These are phyloP conservation scores for Starmera quercuum DNA, from an alignment of 805 yeast genomes.

Conservation along the genomic window DNA sequence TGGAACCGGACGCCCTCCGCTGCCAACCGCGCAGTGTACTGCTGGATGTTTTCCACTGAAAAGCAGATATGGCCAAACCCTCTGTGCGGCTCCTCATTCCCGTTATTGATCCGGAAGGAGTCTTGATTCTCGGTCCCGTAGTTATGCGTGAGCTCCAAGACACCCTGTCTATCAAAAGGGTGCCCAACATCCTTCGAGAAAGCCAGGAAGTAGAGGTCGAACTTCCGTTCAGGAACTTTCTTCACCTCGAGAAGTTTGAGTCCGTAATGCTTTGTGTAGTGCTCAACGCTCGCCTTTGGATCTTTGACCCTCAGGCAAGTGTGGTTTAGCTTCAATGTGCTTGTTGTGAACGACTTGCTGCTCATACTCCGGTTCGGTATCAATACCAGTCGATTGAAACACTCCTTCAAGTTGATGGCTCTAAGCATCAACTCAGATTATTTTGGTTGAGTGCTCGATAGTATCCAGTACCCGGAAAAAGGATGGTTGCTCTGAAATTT, in stretches of 20 bases:
- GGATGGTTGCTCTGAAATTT: no score
- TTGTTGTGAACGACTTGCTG: slow-evolving; percentile 2
- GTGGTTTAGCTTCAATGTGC: slow-evolving; percentile 42
- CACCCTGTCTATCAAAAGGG: slow-evolving; percentile 39
- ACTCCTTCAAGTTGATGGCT: no score
- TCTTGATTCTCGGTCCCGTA: slow-evolving; percentile 62
- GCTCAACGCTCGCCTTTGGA: slow-evolving; percentile 63
- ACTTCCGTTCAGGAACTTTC: slow-evolving; percentile 47
- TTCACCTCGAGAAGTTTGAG: slow-evolving; percentile 50
- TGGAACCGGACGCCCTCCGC: slow-evolving; percentile 63
- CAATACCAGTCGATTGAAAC: no score
- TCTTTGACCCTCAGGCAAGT: slow-evolving; percentile 79
- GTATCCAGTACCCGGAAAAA: no score
- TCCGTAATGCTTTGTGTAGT: slow-evolving; percentile 71
- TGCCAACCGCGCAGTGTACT: slow-evolving; percentile 51
- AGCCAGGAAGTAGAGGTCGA: slow-evolving; percentile 64
- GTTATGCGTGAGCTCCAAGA: slow-evolving; percentile 77
- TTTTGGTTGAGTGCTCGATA: no score
- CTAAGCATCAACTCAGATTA: no score
- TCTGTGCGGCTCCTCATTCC: slow-evolving; percentile 75
- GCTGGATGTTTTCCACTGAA: slow-evolving; percentile 72
- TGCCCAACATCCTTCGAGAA: slow-evolving; percentile 18
- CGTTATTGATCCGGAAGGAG: slow-evolving; percentile 58
- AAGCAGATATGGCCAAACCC: slow-evolving; percentile 95
- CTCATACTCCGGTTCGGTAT: no score